phyloP scores from a whole-genome alignment of 2,329 filamentous ascomycete species.

The Fusarium poae region DNA sequence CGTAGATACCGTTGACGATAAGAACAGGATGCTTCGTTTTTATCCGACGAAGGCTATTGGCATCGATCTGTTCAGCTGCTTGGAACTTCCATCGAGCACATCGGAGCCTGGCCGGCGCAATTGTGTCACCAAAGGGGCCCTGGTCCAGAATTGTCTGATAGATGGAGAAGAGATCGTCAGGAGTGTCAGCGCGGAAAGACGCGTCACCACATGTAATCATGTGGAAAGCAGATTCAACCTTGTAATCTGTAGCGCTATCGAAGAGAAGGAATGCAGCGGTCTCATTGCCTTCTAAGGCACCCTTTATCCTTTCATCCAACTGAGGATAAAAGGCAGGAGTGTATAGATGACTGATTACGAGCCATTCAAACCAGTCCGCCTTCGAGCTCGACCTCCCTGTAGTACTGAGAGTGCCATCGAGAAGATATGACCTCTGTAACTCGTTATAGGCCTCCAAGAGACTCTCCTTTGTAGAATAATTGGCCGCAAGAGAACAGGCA shows the following conservation, averaged over 20 bases:
- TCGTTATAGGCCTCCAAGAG: background rate
- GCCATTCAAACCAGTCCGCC: background rate
- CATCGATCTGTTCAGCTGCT: background rate
- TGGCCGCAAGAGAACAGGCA: background rate
- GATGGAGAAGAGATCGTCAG: constrained; percentile 15
- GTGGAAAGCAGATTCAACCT: background rate
- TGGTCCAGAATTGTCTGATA: constrained; percentile 6
- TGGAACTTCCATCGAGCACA: constrained; percentile 18
- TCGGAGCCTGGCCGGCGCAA: background rate
- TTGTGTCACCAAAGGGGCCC: background rate
- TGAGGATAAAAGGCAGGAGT: background rate
- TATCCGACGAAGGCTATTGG: constrained; percentile 1
- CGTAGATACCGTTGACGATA: constrained; percentile 1
- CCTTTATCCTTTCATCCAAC: background rate
- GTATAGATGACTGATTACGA: background rate
- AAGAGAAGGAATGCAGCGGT: background rate
- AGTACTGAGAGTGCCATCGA: background rate
- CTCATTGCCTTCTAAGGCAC: background rate
- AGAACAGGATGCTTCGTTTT: background rate
- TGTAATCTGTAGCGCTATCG: background rate
- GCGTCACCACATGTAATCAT: constrained; percentile 15
- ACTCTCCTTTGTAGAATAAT: background rate
- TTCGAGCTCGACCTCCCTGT: background rate
- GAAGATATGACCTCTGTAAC: background rate
- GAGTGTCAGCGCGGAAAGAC: constrained; percentile 7